Percentiles rank a stretch among this genome's conserved stretches.
Conservation (phyloP, 148 eudicot species). For the Dysphania ambrosioides region DNA sequence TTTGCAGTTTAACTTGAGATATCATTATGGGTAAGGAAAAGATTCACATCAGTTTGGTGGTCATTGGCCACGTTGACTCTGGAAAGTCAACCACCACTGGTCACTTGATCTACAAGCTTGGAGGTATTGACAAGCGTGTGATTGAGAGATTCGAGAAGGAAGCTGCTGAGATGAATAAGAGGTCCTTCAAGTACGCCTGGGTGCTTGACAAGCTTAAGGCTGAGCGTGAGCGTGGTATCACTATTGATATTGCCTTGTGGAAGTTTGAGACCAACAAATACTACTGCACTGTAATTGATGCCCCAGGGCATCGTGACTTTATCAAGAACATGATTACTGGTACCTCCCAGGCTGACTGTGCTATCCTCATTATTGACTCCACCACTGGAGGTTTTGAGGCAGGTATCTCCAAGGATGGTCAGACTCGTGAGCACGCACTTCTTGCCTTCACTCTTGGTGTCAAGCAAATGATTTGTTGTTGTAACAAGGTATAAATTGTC, state of each 20-base stretch:
- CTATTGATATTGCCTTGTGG: conserved; percentile 46
- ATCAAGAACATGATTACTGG: conserved; percentile 46
- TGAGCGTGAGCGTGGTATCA: conserved; percentile 50
- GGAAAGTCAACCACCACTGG: conserved; percentile 43
- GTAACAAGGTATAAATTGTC: conserved; percentile 30
- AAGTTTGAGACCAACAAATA: conserved; percentile 47
- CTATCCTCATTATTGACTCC: conserved; percentile 42
- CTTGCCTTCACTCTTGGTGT: conserved; percentile 43
- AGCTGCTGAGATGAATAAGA: conserved; percentile 53
- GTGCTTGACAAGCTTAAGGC: conserved; percentile 51
- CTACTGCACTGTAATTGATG: conserved; percentile 49
- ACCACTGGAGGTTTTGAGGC: conserved; percentile 45
- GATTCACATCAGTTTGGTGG: conserved; percentile 32
- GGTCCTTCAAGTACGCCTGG: conserved; percentile 51
- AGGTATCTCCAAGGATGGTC: conserved; percentile 46
- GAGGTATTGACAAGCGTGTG: conserved; percentile 53
- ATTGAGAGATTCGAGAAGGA: conserved; percentile 51
- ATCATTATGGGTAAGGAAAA: conserved; percentile 41
- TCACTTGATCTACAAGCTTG: conserved; percentile 45
- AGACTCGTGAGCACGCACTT: conserved; percentile 44
- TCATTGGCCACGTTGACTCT: conserved; percentile 43
- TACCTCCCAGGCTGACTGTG: conserved; percentile 45
- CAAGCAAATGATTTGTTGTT: conserved; percentile 39
- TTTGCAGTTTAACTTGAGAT: not conserved
- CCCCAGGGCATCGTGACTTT: conserved; percentile 41